phyloP scores from a whole-genome alignment of 805 yeast species.

The Pichia exigua region DNA sequence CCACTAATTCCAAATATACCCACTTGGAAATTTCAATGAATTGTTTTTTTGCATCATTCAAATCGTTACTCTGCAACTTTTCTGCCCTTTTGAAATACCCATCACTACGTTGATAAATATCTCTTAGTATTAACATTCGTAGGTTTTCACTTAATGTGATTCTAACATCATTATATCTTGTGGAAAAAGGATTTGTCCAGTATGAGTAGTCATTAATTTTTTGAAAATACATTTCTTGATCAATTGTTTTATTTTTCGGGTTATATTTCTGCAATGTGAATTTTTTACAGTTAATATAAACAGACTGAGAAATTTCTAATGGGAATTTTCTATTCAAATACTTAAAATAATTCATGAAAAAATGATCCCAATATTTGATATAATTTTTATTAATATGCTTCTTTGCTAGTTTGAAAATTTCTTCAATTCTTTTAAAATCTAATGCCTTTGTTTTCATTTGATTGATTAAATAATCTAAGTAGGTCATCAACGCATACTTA shows the following conservation, averaged over 20 bases:
- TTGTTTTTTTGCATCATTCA: constrained; percentile 10
- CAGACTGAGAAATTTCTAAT: constrained; percentile 15
- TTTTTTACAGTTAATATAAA: constrained; percentile 16
- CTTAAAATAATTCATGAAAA: constrained; percentile 26
- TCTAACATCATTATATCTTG: constrained; percentile 19
- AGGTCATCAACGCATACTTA: constrained; percentile 22
- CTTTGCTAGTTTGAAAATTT: constrained; percentile 17
- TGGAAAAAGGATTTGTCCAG: constrained; percentile 23
- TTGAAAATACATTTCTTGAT: constrained; percentile 8
- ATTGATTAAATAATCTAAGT: constrained; percentile 25
- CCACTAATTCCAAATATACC: constrained; percentile 16
- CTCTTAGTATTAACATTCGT: constrained; percentile 19
- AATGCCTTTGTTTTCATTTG: constrained; percentile 1
- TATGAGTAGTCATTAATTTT: constrained; percentile 13
- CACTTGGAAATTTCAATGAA: constrained; percentile 16
- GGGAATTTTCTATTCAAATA: constrained; percentile 23
- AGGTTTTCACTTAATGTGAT: constrained; percentile 12
- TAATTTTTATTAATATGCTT: constrained; percentile 11
- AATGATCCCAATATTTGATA: constrained; percentile 25
- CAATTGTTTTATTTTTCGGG: neutral
- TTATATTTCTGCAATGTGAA: neutral
- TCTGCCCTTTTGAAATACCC: constrained; percentile 13
- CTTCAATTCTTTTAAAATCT: constrained; percentile 20
- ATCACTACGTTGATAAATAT: constrained; percentile 22
- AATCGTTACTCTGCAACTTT: constrained; percentile 7